Evolutionary conservation across 495 filamentous ascomycete species (phyloP), one percentile per base, ranked within the genome.

Genomic region (Cetradonia linearis): DNA sequence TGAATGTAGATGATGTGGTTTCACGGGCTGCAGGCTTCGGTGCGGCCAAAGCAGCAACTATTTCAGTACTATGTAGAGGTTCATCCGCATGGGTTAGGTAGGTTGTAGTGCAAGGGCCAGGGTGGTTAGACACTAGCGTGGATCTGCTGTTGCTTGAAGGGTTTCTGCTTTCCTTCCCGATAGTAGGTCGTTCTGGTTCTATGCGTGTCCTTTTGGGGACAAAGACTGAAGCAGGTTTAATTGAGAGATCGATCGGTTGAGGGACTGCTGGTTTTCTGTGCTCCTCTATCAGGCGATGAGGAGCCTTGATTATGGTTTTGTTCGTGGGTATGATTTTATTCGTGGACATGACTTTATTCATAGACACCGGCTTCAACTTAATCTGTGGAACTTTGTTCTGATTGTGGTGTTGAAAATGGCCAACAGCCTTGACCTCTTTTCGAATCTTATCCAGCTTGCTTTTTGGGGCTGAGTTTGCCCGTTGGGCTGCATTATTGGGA

Each of bases 251-350:
- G 13, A 63, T 8, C 6, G 54, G 60, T 23, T 46, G 49, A 11
- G 62, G 53, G 18, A 42, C 59, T 38, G 60, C 20, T 25, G 71
- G 68, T 27, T 69, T 72, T 18, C 71, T 70, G 59, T 78, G 74
- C 20, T 74, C 70, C 56, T 77, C 74, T 28, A 80, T 66, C 5
- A 80, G 62, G 2, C 69, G 70, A 5, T 67, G 68, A 9, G 77
- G 76, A 4, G 76, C 77, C 37, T 68, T 67, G 23, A 59, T 68
- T n/a, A 78, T 65, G 37, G 33, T 71, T 37, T 73, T 65, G 53
- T 76, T 71, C 5, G 71, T 74, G 30, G 76, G 71, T 27, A 75
- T 25, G 42, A 46, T 46, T 13, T 46, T 46, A 10, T 46, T 10
- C 42, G 68, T 66, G 18, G 56, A 68, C 14, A 78, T 67, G 36